Base-by-base conservation (phyloP, 2,329 filamentous ascomycete genomes). In the Fusarium sublunatum region DNA sequence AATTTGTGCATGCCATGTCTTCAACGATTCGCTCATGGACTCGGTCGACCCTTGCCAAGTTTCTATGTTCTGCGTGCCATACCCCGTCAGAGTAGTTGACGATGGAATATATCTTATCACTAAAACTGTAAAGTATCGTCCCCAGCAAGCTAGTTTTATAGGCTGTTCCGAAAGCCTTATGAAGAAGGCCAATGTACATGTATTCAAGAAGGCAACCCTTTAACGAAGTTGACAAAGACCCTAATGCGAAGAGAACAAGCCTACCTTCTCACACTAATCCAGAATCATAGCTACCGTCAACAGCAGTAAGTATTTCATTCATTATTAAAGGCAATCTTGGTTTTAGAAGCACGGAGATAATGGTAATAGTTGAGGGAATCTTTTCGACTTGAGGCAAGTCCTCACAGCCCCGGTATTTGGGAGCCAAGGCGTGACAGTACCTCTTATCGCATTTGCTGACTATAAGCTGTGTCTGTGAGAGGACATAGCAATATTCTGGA, bases 121-220 rank as follows among this genome's bases (percentile, higher is more conserved):
- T n/a, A n/a, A n/a, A n/a, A n/a, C n/a, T n/a, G n/a, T n/a, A n/a
- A n/a, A n/a, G n/a, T n/a, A n/a, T n/a, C n/a, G n/a, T n/a, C n/a
- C n/a, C n/a, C n/a, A n/a, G n/a, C n/a, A n/a, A n/a, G n/a, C n/a
- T n/a, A 6, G 8, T 4, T 25, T 7, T 8, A 59, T 61, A 19
- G 58, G 58, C 13, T 61, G 58, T 24, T 51, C 45, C 2, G 56
- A 60, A n/a, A 52, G 56, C 25, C 47, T 38, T 25, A 57, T 53
- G 41, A 60, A 60, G 31, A 60, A 57, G 31, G 53, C 56, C 13
- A 60, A 60, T 41, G 56, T 43, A 39, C 7, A 11, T 6, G 6
- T 19, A 5, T 15, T 28, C 7, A 6, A 6, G 6, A 1, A 13
- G 10, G 11, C 29, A 13, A 32, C n/a, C 26, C 7, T 34, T 3